Evolutionary conservation across 257 asterid species (phyloP).

Genomic region (Eucommia ulmoides): DNA sequence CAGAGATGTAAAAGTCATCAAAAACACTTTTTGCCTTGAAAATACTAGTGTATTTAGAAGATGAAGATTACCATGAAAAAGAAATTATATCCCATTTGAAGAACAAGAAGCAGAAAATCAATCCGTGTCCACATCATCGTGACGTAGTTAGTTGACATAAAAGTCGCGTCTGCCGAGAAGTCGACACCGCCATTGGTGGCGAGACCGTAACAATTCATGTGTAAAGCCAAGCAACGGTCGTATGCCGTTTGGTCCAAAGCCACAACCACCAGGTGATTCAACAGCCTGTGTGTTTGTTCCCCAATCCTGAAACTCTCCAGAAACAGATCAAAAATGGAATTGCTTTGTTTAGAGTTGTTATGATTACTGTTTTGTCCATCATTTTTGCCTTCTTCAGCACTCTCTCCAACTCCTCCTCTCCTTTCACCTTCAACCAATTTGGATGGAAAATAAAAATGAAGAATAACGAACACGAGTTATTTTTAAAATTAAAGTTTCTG

Average conservation of each 20-base stretch:
- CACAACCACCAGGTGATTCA: constrained; percentile 37
- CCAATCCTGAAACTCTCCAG: constrained; percentile 52
- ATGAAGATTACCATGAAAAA: constrained; percentile 35
- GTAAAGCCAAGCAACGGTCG: constrained; percentile 26
- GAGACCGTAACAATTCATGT: constrained; percentile 33
- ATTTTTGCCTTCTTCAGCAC: constrained; percentile 29
- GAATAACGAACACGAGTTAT: background rate
- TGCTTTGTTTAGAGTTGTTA: constrained; percentile 51
- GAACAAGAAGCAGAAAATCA: constrained; percentile 32
- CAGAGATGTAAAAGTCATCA: no score
- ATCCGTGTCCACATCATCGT: constrained; percentile 60
- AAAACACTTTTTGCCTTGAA: no score
- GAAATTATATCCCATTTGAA: constrained; percentile 36
- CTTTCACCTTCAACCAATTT: constrained; percentile 1
- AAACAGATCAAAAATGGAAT: constrained; percentile 46
- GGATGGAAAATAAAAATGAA: background rate
- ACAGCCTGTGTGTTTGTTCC: constrained; percentile 27
- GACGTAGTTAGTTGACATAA: constrained; percentile 38
- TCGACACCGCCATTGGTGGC: constrained; percentile 33
- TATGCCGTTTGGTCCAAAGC: constrained; percentile 43
- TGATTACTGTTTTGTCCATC: constrained; percentile 42
- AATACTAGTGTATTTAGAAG: no score
- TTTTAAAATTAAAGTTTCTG: no score
- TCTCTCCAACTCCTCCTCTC: constrained; percentile 16
- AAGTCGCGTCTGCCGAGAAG: constrained; percentile 40